Percentiles rank a stretch among this genome's conserved stretches.
Conservation (phyloP, 495 filamentous ascomycete species). For the Podospora pseudoanserina region DNA sequence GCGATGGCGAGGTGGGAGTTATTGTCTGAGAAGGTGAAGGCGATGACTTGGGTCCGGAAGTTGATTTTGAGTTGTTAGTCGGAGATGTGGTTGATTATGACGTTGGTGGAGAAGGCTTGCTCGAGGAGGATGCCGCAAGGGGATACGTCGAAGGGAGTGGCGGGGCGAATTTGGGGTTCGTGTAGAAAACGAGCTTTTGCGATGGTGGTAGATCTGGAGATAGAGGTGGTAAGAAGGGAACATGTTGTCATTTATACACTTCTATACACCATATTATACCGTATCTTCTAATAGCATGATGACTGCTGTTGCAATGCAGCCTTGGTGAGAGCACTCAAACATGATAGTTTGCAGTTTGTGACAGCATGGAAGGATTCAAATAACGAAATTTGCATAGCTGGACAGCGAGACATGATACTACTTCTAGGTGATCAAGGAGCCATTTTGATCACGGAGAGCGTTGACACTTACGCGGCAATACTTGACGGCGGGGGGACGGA, state of each 20-base stretch:
- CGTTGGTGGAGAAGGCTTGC: not conserved
- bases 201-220: too few species aligned
- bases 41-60: conserved; percentile 1
- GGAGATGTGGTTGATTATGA: not conserved
- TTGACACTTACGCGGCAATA: not conserved
- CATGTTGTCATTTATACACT: too few species aligned
- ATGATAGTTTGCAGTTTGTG: not conserved
- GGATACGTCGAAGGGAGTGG: not conserved
- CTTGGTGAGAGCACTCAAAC: not conserved
- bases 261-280: too few species aligned
- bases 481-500: not conserved
- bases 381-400: not conserved
- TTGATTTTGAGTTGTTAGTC: not conserved
- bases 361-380: not conserved
- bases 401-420: not conserved
- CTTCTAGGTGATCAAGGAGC: not conserved
- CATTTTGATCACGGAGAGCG: not conserved
- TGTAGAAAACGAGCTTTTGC: too few species aligned
- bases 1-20: conserved; percentile 5
- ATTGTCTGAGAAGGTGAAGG: not conserved
- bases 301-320: not conserved
- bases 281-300: too few species aligned
- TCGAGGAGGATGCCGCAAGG: not conserved
- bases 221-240: too few species aligned
- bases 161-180: not conserved